Evolutionary conservation across 2,329 filamentous ascomycete species (phyloP).

Genomic region (Thyridium curvatum): DNA sequence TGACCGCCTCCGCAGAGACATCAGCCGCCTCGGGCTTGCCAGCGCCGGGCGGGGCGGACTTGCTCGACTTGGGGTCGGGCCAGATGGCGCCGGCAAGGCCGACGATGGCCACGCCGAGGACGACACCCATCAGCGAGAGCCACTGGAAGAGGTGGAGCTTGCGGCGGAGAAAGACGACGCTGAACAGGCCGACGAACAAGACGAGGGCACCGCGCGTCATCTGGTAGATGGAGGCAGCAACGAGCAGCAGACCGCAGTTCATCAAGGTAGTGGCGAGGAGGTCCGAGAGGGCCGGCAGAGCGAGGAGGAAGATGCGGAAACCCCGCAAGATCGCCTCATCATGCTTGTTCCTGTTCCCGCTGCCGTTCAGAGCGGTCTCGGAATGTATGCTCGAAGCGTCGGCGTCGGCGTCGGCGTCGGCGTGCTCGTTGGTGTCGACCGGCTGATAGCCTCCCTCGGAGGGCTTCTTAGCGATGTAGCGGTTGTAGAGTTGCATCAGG

Average conservation of each 20-base stretch:
- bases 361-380: conserved; percentile 34
- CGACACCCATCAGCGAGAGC: conserved; percentile 80
- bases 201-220: conserved; percentile 96
- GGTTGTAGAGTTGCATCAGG: conserved; percentile 58
- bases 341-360: conserved; percentile 39
- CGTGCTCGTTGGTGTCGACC: conserved; percentile 45
- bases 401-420: conserved; percentile 34
- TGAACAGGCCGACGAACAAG: conserved; percentile 92
- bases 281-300: conserved; percentile 85
- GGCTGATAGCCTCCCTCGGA: conserved; percentile 58
- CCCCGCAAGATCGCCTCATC: conserved; percentile 59
- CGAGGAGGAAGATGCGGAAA: conserved; percentile 65
- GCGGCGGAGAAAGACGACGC: conserved; percentile 80
- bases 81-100: conserved; percentile 83
- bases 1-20: conserved; percentile 42
- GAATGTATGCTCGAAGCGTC: conserved; percentile 37
- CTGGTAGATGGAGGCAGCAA: conserved; percentile 94
- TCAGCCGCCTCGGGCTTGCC: conserved; percentile 28
- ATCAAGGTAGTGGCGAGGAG: conserved; percentile 94
- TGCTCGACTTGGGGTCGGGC: conserved; percentile 52
- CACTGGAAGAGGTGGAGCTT: conserved; percentile 85
- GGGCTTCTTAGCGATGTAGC: conserved; percentile 36
- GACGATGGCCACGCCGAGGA: conserved; percentile 81
- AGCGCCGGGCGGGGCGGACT: conserved; percentile 8
- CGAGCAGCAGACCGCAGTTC: conserved; percentile 91